phyloP scores from a whole-genome alignment of 2,329 filamentous ascomycete genomes.

The Epichloe coenophiala region DNA sequence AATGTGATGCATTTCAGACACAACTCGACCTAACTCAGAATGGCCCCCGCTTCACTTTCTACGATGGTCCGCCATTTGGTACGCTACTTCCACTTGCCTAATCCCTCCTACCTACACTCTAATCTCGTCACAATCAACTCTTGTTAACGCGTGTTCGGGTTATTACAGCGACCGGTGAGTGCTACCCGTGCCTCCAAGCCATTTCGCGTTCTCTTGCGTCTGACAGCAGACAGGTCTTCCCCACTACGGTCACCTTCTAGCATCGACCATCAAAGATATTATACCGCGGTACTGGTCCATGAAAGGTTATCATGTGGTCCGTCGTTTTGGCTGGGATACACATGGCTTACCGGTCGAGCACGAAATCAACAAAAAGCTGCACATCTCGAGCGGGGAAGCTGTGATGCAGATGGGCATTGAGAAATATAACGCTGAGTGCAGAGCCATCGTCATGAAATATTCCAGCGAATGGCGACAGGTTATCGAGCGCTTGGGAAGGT shows the following conservation, averaged over 20 bases:
- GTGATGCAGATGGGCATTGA: conserved; percentile 69
- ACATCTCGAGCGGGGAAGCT: conserved; percentile 66
- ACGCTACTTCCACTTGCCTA: background rate
- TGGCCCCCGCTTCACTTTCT: conserved; percentile 72
- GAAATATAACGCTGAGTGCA: conserved; percentile 75
- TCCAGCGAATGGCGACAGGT: conserved; percentile 68
- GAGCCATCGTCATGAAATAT: conserved; percentile 77
- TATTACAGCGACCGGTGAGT: conserved; percentile 3
- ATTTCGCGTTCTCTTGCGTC: too few relatives aligned
- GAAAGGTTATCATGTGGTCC: conserved; percentile 76
- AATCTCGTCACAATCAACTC: too few relatives aligned
- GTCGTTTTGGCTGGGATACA: conserved; percentile 73
- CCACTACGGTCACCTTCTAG: conserved; percentile 49
- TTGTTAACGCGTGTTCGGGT: too few relatives aligned
- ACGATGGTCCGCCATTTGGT: conserved; percentile 59
- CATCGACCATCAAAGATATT: conserved; percentile 85
- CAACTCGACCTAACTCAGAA: conserved; percentile 47
- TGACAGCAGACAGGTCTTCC: conserved; percentile 4
- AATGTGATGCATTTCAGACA: conserved; percentile 14
- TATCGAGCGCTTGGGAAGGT: conserved; percentile 57
- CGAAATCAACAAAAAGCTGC: conserved; percentile 83
- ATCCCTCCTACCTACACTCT: too few relatives aligned
- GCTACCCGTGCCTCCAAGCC: background rate
- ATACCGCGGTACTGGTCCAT: conserved; percentile 87
- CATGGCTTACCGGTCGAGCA: conserved; percentile 40